phyloP scores from a whole-genome alignment of 2,329 filamentous ascomycete species.

The Ceratocystis cacaofunesta region DNA sequence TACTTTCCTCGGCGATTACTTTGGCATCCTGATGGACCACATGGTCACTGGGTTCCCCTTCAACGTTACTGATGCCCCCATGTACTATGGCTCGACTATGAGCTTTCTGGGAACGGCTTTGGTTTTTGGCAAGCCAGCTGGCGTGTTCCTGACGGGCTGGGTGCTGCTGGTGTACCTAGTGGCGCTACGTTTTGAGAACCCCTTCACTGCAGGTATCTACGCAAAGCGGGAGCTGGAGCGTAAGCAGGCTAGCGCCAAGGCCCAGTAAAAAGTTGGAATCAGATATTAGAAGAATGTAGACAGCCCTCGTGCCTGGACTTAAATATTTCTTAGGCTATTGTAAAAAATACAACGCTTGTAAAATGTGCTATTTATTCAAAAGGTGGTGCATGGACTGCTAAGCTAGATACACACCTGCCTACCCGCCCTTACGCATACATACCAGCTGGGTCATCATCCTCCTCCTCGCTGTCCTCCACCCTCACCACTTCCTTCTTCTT shows the following conservation, averaged over 20 bases:
- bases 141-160: conserved; percentile 57
- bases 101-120: conserved; percentile 82
- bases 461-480: conserved; percentile 34
- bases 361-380: too few relatives aligned
- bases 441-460: conserved; percentile 36
- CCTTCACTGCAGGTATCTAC: conserved; percentile 88
- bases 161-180: conserved; percentile 67
- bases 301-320: too few relatives aligned
- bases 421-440: conserved; percentile 27
- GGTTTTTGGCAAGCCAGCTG: conserved; percentile 75
- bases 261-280: conserved; percentile 10
- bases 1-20: conserved; percentile 96
- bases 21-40: conserved; percentile 91
- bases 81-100: conserved; percentile 92
- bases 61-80: conserved; percentile 76
- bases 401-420: neutral
- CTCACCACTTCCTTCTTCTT: conserved; percentile 37
- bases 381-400: neutral
- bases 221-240: conserved; percentile 52
- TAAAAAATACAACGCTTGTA: too few relatives aligned
- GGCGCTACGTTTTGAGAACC: conserved; percentile 77
- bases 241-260: conserved; percentile 32
- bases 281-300: too few relatives aligned
- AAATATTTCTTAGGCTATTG: too few relatives aligned
- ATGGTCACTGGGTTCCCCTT: conserved; percentile 94